phyloP scores from a whole-genome alignment of 805 yeast genomes.

The Diddensiella transvaalensis region DNA sequence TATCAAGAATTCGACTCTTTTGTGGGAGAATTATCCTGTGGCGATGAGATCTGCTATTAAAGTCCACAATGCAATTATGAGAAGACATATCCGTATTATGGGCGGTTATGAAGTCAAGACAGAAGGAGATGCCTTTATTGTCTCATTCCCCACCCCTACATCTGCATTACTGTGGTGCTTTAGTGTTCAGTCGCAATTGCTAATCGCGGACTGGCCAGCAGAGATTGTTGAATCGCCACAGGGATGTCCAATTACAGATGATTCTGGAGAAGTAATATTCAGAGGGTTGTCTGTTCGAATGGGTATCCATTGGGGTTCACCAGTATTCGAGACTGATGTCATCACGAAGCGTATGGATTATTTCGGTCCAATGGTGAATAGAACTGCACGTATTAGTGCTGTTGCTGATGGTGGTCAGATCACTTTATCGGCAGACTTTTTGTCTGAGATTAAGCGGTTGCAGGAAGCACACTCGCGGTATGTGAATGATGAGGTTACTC shows the following conservation, averaged over 20 bases:
- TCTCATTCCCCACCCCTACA: slow-evolving; percentile 89
- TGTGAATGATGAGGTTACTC: slow-evolving; percentile 25
- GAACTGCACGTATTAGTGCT: slow-evolving; percentile 89
- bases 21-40: slow-evolving; percentile 90
- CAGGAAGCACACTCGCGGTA: slow-evolving; percentile 34
- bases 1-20: slow-evolving; percentile 85
- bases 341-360: slow-evolving; percentile 98
- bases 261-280: slow-evolving; percentile 56
- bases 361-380: slow-evolving; percentile 97
- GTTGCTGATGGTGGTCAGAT: slow-evolving; percentile 99
- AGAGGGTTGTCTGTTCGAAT: slow-evolving; percentile 92
- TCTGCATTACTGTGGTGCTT: slow-evolving; percentile 93
- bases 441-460: slow-evolving; percentile 58
- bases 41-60: slow-evolving; percentile 97
- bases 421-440: slow-evolving; percentile 76
- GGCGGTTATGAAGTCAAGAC: slow-evolving; percentile 99
- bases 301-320: slow-evolving; percentile 99
- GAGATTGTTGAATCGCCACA: slow-evolving; percentile 83
- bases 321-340: slow-evolving; percentile 92
- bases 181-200: slow-evolving; percentile 78
- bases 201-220: slow-evolving; percentile 92
- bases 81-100: slow-evolving; percentile 83
- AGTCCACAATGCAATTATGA: slow-evolving; percentile 90
- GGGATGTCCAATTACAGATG: slow-evolving; percentile 75
- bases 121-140: slow-evolving; percentile 99